Percentiles rank a stretch among this genome's conserved stretches.
These are phyloP conservation scores for Dipteronia sinensis DNA, from an alignment of 345 rosid genomes.

Conservation along the genomic window DNA sequence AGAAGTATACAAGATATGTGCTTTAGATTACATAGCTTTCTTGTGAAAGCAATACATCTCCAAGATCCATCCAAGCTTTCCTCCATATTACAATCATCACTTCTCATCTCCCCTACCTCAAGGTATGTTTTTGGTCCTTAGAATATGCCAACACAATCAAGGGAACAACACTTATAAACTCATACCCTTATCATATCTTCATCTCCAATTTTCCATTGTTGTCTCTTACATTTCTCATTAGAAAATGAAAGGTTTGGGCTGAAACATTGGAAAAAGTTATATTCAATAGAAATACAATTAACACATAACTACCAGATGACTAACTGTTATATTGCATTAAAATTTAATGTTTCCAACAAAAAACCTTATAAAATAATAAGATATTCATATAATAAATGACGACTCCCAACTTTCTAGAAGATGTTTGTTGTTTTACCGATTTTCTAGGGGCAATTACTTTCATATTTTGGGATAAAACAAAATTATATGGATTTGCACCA, in stretches of 20 bases:
- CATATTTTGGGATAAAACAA: no score
- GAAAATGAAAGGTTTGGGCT: conserved; percentile 16
- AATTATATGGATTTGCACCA: no score
- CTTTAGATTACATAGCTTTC: no score
- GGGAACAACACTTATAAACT: not conserved
- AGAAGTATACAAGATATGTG: no score
- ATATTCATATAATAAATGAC: not conserved
- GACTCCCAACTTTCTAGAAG: conserved; percentile 27
- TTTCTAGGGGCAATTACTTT: not conserved
- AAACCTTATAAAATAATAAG: not conserved
- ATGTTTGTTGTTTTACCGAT: not conserved
- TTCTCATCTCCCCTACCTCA: no score
- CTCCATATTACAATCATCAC: no score
- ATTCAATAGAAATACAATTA: not conserved
- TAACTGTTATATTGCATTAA: conserved; percentile 6
- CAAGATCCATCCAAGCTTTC: no score
- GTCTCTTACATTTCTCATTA: conserved; percentile 34
- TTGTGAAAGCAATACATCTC: no score
- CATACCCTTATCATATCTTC: conserved; percentile 47
- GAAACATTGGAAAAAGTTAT: conserved; percentile 11
- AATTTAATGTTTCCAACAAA: not conserved
- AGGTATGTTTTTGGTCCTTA: no score
- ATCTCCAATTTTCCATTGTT: conserved; percentile 40
- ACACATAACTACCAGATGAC: not conserved
- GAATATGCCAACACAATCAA: no score